A percentile compares a stretch with the other conserved stretches of the same genome.
These are phyloP conservation scores for Annulohypoxylon moriforme DNA, from an alignment of 495 filamentous ascomycete species.

Conservation along the genomic window DNA sequence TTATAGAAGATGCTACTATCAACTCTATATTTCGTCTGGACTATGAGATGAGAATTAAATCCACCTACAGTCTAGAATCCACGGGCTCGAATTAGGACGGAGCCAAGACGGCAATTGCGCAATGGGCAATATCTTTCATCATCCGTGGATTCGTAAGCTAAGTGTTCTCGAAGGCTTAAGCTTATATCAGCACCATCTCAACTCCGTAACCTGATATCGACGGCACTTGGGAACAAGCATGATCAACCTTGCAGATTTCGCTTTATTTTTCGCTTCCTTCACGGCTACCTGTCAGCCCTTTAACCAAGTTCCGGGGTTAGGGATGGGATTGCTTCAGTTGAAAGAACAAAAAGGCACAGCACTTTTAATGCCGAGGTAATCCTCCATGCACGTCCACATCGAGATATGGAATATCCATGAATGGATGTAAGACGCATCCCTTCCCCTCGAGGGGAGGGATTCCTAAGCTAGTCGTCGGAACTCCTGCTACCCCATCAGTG, in stretches of 20 bases:
- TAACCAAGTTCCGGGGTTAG: constrained; percentile 6
- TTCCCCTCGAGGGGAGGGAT: constrained; percentile 5
- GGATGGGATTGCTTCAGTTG: constrained; percentile 7
- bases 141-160: constrained; percentile 15
- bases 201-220: constrained; percentile 4
- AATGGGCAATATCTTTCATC: not conserved
- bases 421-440: constrained; percentile 11
- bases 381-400: constrained; percentile 13
- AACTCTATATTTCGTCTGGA: constrained; percentile 6
- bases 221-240: not conserved
- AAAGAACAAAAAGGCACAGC: constrained; percentile 26
- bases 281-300: constrained; percentile 3
- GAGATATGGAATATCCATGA: not conserved
- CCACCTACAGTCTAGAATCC: not conserved
- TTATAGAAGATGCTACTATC: not conserved
- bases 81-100: not conserved
- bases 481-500: constrained; percentile 17
- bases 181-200: constrained; percentile 9
- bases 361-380: constrained; percentile 15
- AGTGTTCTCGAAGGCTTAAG: constrained; percentile 7
- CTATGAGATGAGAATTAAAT: not conserved
- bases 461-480: constrained; percentile 1
- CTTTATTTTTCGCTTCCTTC: constrained; percentile 6
- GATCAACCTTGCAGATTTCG: constrained; percentile 5
- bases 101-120: constrained; percentile 14